Percentiles rank a stretch among this genome's conserved stretches.
phyloP scores from a whole-genome alignment of 2,329 filamentous ascomycete genomes.

The Aurifilum marmelostoma region DNA sequence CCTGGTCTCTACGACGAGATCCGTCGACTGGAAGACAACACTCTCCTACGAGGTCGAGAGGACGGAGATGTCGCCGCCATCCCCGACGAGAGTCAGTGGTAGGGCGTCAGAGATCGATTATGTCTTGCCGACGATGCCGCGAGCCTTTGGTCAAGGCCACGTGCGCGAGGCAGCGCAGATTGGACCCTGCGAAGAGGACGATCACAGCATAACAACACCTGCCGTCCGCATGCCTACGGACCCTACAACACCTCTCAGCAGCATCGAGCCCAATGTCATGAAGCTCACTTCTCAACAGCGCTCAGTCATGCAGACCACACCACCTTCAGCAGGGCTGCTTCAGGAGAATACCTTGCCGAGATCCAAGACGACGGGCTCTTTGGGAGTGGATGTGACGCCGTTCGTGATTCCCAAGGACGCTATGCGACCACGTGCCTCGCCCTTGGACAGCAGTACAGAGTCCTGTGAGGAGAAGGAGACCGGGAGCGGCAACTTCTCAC shows the following conservation, averaged over 20 bases:
- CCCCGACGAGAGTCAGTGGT: constrained; percentile 32
- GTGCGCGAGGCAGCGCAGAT: constrained; percentile 45
- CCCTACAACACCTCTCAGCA: constrained; percentile 30
- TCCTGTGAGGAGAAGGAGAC: neutral
- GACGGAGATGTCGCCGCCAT: constrained; percentile 34
- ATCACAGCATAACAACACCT: constrained; percentile 22
- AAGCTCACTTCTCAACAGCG: constrained; percentile 32
- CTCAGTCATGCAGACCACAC: constrained; percentile 29
- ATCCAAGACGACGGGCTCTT: neutral
- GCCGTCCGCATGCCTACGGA: constrained; percentile 30
- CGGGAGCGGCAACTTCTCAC: neutral
- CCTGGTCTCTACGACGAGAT: constrained; percentile 48
- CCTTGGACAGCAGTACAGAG: neutral
- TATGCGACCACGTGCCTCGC: constrained; percentile 2
- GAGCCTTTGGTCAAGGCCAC: constrained; percentile 36
- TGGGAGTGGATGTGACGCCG: neutral
- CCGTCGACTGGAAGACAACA: constrained; percentile 48
- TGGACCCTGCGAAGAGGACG: constrained; percentile 37
- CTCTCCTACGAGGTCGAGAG: constrained; percentile 44
- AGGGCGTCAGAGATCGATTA: constrained; percentile 35
- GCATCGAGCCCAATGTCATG: constrained; percentile 33
- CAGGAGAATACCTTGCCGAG: constrained; percentile 23
- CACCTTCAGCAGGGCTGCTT: constrained; percentile 24
- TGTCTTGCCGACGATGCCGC: constrained; percentile 33
- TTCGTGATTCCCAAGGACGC: constrained; percentile 1